Base-by-base conservation (phyloP, 148 eudicot genomes). In the Rhododendron kiyosumense region DNA sequence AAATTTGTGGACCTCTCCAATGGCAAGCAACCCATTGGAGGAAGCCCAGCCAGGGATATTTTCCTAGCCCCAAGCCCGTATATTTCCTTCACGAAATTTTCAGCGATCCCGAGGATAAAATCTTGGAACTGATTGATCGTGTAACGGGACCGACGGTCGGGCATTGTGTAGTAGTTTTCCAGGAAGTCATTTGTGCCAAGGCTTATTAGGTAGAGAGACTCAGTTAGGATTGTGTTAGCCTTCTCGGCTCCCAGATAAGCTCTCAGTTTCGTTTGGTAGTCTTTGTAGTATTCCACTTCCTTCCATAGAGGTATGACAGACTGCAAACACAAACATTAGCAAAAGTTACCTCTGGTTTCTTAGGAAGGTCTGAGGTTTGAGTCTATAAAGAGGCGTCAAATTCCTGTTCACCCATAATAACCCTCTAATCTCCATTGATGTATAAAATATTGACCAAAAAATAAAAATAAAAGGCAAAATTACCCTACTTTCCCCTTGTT, bases 181-280 rank as follows among this genome's bases (percentile, higher is more conserved):
- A 96, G 83, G 87, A 95, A 96, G 81, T 96, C 99, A 38, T 96
- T 96, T 5, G 99, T 96, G 43, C 99, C 99, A 5, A 95, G 46
- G 89, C 97, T 93, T 32, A 86, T 46, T 0, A 95, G 48, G 83
- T 96, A 93, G 9, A 93, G 26, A 5, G 99, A 89, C n/a, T 92
- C 90, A 1, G 49, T 79, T 84, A 96, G 79, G 24, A 89, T 89
- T 3, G 83, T 67, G 13, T 88, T 88, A 84, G 97, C 94, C 81
- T 95, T 93, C 0, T 54, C 0, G 6, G 83, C 89, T 0, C 98
- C 99, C 17, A 84, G 48, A 67, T 91, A 89, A 26, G 83, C 85
- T 86, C 86, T 89, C 71, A 96, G 84, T 84, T 81, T 91, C 43
- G 63, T 76, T 83, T 93, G 94, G 85, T 94, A 96, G 12, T 95